Base-by-base conservation (phyloP, 169 alveolate genomes). In the Plasmodium blacklocki region DNA sequence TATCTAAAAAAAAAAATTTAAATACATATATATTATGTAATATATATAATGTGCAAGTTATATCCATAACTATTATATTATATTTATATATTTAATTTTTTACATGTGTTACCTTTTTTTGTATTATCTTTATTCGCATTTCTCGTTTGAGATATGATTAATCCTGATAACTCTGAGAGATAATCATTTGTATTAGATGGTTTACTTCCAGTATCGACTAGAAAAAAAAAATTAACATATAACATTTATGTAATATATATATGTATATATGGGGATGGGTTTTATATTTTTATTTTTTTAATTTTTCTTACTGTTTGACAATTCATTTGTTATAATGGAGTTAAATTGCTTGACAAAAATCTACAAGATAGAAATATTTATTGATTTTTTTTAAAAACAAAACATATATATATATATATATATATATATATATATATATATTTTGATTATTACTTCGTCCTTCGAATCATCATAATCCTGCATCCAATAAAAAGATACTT, bases 381-480 rank as follows among this genome's bases (percentile, higher is more conserved):
- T 11, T 39, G 9, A n/a, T 63, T 47, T 49, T 56, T 32, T 19
- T 3, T 21, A 23, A 21, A 8, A 75, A 63, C 14, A n/a, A 7
- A n/a, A n/a, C n/a, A n/a, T 29, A 9, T 6, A 52, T 43, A 14
- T 11, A 19, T 32, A 15, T 63, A 21, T 49, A 59, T 32, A 18
- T 15, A 67, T 12, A 32, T 32, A 32, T 32, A 32, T 32, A 32
- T 32, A 32, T 32, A 32, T 5, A 5, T 32, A 32, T 32, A 49
- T 6, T 18, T 71, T 26, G 32, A n/a, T 58, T 59, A 60, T 70
- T 85, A 85, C 92, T 62, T 85, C 92, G 49, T 85, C 92, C 62
- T 85, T 85, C 14, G 92, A 85, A 7, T 85, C 92, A 9, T 85
- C 92, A 59, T 29, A 70, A 56, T 85, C 92, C 29, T 85, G 92